A percentile compares a stretch with the other conserved stretches of the same genome.
These are phyloP conservation scores for Dendryphion nanum DNA, from an alignment of 2,329 filamentous ascomycete genomes.

Conservation along the genomic window DNA sequence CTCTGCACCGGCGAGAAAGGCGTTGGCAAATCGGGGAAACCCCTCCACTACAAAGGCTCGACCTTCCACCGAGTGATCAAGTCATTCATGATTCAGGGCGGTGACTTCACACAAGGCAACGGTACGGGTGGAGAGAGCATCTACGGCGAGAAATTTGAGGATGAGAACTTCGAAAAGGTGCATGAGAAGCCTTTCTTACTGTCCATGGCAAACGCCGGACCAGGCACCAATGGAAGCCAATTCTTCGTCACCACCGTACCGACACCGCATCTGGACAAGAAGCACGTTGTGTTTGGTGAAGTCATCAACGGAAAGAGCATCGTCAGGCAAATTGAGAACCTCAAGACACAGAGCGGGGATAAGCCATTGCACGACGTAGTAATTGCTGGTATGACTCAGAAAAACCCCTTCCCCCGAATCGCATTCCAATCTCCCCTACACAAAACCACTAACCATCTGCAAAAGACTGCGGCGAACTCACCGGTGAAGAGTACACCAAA, in stretches of 20 bases:
- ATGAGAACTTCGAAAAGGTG: slow-evolving; percentile 91
- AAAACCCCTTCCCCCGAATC: no score
- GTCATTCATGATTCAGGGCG: slow-evolving; percentile 97
- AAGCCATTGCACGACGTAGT: slow-evolving; percentile 72
- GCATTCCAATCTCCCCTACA: neutral
- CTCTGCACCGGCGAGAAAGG: slow-evolving; percentile 97
- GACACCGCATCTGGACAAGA: slow-evolving; percentile 92
- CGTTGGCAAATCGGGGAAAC: slow-evolving; percentile 74
- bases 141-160: slow-evolving; percentile 94
- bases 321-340: slow-evolving; percentile 85
- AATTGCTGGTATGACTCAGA: slow-evolving; percentile 59
- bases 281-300: slow-evolving; percentile 97
- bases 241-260: slow-evolving; percentile 97
- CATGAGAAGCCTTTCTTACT: slow-evolving; percentile 92
- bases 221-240: slow-evolving; percentile 92
- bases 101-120: slow-evolving; percentile 93
- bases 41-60: slow-evolving; percentile 88
- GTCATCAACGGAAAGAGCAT: slow-evolving; percentile 91
- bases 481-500: slow-evolving; percentile 65
- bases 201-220: slow-evolving; percentile 97
- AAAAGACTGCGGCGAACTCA: slow-evolving; percentile 80
- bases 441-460: slow-evolving; percentile 1
- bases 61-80: slow-evolving; percentile 97
- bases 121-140: slow-evolving; percentile 96
- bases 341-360: slow-evolving; percentile 70